phyloP scores from a whole-genome alignment of 306 rosid genomes.

The Geum urbanum region DNA sequence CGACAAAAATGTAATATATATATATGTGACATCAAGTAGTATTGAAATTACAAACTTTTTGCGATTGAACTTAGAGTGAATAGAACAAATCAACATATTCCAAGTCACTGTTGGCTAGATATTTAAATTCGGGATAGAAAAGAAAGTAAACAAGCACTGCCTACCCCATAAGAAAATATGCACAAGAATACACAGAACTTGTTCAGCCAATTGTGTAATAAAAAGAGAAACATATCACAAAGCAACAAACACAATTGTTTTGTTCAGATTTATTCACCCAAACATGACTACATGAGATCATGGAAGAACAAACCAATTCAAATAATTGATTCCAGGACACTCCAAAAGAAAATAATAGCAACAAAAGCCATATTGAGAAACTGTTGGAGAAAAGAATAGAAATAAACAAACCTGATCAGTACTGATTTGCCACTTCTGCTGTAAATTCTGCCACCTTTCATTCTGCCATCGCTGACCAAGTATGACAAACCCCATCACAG shows the following conservation, averaged over 20 bases:
- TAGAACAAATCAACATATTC: neutral
- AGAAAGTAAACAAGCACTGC: neutral
- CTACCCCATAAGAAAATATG: neutral
- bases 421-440: constrained; percentile 66
- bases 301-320: neutral
- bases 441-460: constrained; percentile 70
- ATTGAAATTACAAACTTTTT: neutral
- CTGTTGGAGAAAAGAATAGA: neutral
- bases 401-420: constrained; percentile 47
- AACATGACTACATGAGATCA: neutral
- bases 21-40: neutral
- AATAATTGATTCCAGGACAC: neutral
- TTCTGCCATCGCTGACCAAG: constrained; percentile 93
- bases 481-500: constrained; percentile 78
- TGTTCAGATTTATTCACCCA: neutral
- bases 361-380: constrained; percentile 1
- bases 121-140: neutral
- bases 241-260: no score
- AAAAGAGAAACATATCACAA: neutral
- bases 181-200: neutral
- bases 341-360: constrained; percentile 1
- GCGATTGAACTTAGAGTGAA: neutral
- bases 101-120: neutral
- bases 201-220: neutral
- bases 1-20: neutral